phyloP scores from a whole-genome alignment of 2,329 filamentous ascomycete species.

The Hirsutella rhossiliensis region DNA sequence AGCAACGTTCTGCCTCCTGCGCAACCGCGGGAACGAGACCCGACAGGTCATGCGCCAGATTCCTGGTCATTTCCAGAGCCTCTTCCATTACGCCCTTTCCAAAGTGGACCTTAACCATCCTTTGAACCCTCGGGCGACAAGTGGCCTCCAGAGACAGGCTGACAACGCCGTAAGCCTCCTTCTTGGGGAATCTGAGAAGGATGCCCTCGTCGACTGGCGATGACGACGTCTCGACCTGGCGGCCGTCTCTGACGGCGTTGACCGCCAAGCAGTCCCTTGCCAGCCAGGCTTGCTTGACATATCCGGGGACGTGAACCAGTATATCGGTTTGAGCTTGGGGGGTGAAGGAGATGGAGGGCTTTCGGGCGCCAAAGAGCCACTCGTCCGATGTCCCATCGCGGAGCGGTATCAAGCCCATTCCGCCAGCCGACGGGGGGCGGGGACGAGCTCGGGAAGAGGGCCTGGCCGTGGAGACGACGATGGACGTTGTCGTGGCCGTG shows the following conservation, averaged over 20 bases:
- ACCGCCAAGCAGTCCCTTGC: slow-evolving; percentile 44
- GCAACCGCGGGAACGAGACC: slow-evolving; percentile 26
- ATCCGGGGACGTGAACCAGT: slow-evolving; percentile 37
- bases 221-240: slow-evolving; percentile 35
- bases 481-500: slow-evolving; percentile 9
- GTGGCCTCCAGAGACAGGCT: slow-evolving; percentile 46
- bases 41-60: slow-evolving; percentile 28
- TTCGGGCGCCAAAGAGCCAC: slow-evolving; percentile 21
- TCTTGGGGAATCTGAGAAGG: slow-evolving; percentile 36
- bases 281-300: slow-evolving; percentile 41
- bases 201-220: slow-evolving; percentile 37
- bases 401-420: slow-evolving; percentile 16
- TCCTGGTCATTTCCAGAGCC: slow-evolving; percentile 30
- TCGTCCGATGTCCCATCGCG: slow-evolving; percentile 17
- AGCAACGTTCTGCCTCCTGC: slow-evolving; percentile 23
- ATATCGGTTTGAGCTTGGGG: slow-evolving; percentile 34
- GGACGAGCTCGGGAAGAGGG: slow-evolving; percentile 3
- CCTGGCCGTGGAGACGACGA: slow-evolving; percentile 5
- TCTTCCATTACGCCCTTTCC: slow-evolving; percentile 34
- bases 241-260: slow-evolving; percentile 36
- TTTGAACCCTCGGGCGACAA: slow-evolving; percentile 47
- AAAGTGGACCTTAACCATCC: slow-evolving; percentile 49
- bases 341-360: slow-evolving; percentile 17
- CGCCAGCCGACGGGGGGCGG: slow-evolving; percentile 6
- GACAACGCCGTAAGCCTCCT: slow-evolving; percentile 45